Evolutionary conservation across 2,329 filamentous ascomycete species (phyloP).

Genomic region (Exophiala dermatitidis): DNA sequence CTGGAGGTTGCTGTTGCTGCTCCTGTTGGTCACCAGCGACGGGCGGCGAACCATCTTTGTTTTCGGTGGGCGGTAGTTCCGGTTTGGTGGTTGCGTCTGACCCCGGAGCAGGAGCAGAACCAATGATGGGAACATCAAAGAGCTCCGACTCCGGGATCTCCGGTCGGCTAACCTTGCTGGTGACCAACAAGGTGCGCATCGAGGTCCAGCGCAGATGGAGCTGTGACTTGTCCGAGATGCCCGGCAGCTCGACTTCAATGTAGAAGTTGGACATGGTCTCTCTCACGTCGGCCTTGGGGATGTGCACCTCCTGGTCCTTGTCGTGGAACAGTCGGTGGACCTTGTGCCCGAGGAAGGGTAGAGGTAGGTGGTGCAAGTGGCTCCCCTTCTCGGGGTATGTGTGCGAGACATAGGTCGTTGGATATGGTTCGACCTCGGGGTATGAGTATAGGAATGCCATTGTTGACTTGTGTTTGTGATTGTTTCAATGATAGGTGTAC

Average conservation of each 20-base stretch:
- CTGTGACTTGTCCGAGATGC: conserved; percentile 20
- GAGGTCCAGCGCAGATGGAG: conserved; percentile 22
- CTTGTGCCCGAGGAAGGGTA: conserved; percentile 20
- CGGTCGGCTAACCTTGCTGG: conserved; percentile 15
- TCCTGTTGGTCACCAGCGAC: not conserved
- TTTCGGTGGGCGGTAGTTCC: not conserved
- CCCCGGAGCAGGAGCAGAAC: not conserved
- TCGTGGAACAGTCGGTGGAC: conserved; percentile 16
- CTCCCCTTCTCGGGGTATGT: conserved; percentile 20
- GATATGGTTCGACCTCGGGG: conserved; percentile 19
- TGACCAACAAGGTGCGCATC: conserved; percentile 18
- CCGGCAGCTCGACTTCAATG: conserved; percentile 25
- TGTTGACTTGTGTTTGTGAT: not conserved
- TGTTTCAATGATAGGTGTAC: too few relatives aligned
- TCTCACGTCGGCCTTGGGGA: conserved; percentile 20
- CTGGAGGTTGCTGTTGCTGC: not conserved
- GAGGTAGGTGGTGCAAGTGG: conserved; percentile 16
- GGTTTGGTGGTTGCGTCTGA: not conserved
- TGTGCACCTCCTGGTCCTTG: conserved; percentile 18
- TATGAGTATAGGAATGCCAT: conserved; percentile 17
- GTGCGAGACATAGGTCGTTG: conserved; percentile 19
- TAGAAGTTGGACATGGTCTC: conserved; percentile 23
- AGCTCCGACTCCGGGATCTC: conserved; percentile 18
- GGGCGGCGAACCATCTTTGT: not conserved
- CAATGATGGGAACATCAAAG: not conserved